A percentile compares a stretch with the other conserved stretches of the same genome.
Evolutionary conservation across 495 filamentous ascomycete species (phyloP).

Genomic region (Penicillium goetzii): DNA sequence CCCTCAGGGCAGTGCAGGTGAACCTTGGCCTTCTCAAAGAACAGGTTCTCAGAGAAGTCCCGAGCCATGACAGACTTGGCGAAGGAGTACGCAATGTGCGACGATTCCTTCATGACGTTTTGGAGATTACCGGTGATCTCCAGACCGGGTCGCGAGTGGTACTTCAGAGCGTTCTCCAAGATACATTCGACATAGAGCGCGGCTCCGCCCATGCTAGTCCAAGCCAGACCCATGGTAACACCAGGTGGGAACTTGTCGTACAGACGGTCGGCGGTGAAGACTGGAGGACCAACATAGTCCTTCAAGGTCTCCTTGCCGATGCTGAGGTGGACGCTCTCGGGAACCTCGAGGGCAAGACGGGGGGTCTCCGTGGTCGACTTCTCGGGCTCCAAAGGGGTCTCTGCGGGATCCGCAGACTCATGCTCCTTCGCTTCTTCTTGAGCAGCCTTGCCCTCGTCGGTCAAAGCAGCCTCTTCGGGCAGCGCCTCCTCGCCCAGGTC

Average conservation of each 20-base stretch:
- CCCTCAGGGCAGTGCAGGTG: conserved; percentile 98
- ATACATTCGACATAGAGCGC: conserved; percentile 98
- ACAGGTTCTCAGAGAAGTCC: conserved; percentile 84
- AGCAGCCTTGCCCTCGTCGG: conserved; percentile 85
- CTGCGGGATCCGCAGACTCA: conserved; percentile 58
- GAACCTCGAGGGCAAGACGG: conserved; percentile 79
- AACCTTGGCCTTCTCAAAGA: conserved; percentile 94
- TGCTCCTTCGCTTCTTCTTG: conserved; percentile 70
- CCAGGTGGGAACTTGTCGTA: conserved; percentile 96
- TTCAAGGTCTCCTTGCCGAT: conserved; percentile 91
- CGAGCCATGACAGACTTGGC: conserved; percentile 85
- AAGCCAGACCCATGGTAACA: conserved; percentile 97
- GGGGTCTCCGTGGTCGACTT: conserved; percentile 76
- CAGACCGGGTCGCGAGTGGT: conserved; percentile 73
- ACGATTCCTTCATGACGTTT: conserved; percentile 97
- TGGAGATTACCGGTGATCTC: conserved; percentile 94
- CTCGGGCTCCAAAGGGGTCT: conserved; percentile 62
- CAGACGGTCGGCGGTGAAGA: conserved; percentile 93
- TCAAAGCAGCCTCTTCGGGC: conserved; percentile 80
- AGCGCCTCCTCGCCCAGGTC: conserved; percentile 88
- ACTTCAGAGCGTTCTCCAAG: conserved; percentile 75
- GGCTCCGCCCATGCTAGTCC: conserved; percentile 97
- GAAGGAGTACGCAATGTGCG: conserved; percentile 92
- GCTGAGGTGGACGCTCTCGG: conserved; percentile 80
- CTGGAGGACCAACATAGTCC: conserved; percentile 94